A percentile compares a stretch with the other conserved stretches of the same genome.
phyloP scores from a whole-genome alignment of 495 filamentous ascomycete genomes.

The Penicillium waksmanii region DNA sequence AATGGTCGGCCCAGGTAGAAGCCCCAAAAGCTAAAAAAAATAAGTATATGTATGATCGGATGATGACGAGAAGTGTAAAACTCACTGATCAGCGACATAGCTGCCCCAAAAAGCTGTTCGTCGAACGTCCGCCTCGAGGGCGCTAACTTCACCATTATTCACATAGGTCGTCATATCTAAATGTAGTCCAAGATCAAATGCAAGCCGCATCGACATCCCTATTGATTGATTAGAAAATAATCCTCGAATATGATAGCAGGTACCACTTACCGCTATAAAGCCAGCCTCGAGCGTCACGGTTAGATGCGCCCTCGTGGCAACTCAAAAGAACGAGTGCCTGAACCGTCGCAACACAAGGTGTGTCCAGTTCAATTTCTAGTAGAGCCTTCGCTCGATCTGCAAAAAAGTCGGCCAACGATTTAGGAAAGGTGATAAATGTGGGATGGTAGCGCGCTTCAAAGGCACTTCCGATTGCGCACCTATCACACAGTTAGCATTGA shows the following conservation, averaged over 20 bases:
- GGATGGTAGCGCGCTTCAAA: slow-evolving; percentile 33
- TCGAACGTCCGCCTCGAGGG: slow-evolving; percentile 34
- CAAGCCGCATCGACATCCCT: slow-evolving; percentile 47
- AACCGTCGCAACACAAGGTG: slow-evolving; percentile 36
- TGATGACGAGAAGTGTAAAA: neutral
- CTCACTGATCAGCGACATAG: slow-evolving; percentile 40
- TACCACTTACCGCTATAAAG: slow-evolving; percentile 37
- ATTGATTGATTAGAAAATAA: no score
- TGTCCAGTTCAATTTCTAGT: slow-evolving; percentile 41
- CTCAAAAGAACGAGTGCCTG: slow-evolving; percentile 42
- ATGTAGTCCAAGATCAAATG: slow-evolving; percentile 42
- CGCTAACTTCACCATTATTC: slow-evolving; percentile 26
- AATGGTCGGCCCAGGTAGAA: slow-evolving; percentile 35
- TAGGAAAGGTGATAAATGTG: slow-evolving; percentile 31
- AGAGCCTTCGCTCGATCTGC: slow-evolving; percentile 35
- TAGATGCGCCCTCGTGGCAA: slow-evolving; percentile 29
- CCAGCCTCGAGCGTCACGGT: slow-evolving; percentile 40
- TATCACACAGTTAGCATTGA: slow-evolving; percentile 5
- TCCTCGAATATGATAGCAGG: neutral
- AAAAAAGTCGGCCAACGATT: slow-evolving; percentile 37
- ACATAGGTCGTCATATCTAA: slow-evolving; percentile 36
- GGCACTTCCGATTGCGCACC: slow-evolving; percentile 38
- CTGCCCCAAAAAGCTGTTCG: slow-evolving; percentile 40
- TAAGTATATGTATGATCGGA: neutral
- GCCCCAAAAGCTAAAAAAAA: slow-evolving; percentile 31